Conservation (phyloP, 176 grass and related monocot species). For the Cocos nucifera region DNA sequence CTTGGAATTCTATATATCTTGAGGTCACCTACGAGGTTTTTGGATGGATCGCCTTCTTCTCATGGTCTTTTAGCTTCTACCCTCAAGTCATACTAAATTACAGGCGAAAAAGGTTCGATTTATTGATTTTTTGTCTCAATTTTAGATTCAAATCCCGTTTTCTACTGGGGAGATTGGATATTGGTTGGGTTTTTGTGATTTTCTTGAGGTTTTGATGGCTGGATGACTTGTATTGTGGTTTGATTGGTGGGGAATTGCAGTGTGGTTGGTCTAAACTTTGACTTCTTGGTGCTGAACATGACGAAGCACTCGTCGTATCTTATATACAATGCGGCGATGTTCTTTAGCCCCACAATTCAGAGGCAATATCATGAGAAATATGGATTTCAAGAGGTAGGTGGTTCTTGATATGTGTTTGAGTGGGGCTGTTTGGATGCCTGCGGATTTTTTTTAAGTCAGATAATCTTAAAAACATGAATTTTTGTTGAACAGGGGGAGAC, state of each 20-base stretch:
- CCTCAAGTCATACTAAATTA: slow-evolving; percentile 90
- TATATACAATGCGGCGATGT: slow-evolving; percentile 72
- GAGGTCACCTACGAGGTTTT: slow-evolving; percentile 71
- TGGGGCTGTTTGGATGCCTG: neutral
- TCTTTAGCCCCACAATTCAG: slow-evolving; percentile 64
- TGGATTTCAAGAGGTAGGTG: slow-evolving; percentile 60
- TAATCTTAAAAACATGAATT: too few relatives aligned
- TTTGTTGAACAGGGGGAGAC: too few relatives aligned
- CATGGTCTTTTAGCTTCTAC: slow-evolving; percentile 98
- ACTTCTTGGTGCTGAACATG: slow-evolving; percentile 83
- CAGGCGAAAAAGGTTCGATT: slow-evolving; percentile 63
- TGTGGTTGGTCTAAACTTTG: slow-evolving; percentile 87
- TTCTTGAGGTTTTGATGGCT: neutral
- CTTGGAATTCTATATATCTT: slow-evolving; percentile 70
- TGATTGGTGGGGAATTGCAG: slow-evolving; percentile 39
- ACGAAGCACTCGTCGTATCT: slow-evolving; percentile 98
- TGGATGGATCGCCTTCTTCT: slow-evolving; percentile 89
- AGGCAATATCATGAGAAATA: slow-evolving; percentile 86
- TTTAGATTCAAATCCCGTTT: neutral
- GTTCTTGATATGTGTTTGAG: neutral
- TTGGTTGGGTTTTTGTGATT: neutral
- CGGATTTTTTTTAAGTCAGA: too few relatives aligned
- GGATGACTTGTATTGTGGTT: slow-evolving; percentile 11
- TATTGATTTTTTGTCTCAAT: neutral
- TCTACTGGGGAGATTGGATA: neutral